phyloP scores from a whole-genome alignment of 192 early-diverging fungal genomes.

The Mortierella hygrophila region DNA sequence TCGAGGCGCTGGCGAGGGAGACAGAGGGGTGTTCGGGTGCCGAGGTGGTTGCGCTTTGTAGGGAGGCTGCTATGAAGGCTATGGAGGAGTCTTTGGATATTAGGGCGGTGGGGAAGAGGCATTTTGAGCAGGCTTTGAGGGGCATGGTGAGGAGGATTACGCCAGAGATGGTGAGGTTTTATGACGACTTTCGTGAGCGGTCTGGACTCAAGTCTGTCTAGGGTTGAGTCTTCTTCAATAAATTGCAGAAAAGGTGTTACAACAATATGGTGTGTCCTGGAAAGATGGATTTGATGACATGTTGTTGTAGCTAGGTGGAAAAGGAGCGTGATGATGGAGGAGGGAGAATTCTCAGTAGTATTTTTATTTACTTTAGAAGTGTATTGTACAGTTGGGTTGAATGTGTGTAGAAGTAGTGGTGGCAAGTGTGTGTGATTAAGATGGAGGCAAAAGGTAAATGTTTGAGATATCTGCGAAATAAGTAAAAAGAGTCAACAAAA shows the following conservation, averaged over 20 bases:
- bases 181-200: slow-evolving; percentile 74
- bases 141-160: slow-evolving; percentile 84
- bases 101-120: slow-evolving; percentile 60
- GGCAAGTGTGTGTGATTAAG: neutral
- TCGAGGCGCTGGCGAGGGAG: slow-evolving; percentile 74
- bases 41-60: slow-evolving; percentile 92
- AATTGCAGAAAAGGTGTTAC: neutral
- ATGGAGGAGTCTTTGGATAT: slow-evolving; percentile 85
- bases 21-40: slow-evolving; percentile 96
- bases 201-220: slow-evolving; percentile 66
- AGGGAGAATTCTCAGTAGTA: neutral
- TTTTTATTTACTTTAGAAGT: neutral
- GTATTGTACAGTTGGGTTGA: neutral
- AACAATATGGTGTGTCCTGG: neutral
- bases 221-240: neutral
- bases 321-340: neutral
- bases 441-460: neutral
- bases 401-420: neutral
- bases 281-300: no score
- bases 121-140: slow-evolving; percentile 75
- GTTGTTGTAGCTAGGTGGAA: no score
- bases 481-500: neutral
- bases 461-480: neutral
- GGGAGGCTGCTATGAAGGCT: slow-evolving; percentile 93
- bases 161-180: slow-evolving; percentile 92